Evolutionary conservation across 2,329 filamentous ascomycete genomes (phyloP).

Genomic region (Cryphonectria naterciae): DNA sequence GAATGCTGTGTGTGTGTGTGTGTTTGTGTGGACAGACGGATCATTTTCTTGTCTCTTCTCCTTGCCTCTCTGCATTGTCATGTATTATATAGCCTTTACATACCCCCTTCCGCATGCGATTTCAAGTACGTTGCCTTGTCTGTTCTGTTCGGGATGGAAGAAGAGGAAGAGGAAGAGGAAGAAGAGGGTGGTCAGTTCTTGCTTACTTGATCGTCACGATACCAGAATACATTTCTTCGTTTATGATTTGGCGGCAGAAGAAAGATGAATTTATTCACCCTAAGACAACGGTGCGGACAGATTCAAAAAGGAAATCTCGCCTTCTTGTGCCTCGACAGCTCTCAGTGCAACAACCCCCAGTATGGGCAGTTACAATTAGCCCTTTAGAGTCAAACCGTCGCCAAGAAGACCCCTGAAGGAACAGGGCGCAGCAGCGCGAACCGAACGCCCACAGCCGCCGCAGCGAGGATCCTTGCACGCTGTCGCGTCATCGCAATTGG

Average conservation of each 20-base stretch:
- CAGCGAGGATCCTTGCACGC: constrained; percentile 12
- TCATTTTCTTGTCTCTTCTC: neutral
- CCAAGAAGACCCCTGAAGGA: constrained; percentile 8
- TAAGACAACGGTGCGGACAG: neutral
- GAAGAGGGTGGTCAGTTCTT: neutral
- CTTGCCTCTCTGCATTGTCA: neutral
- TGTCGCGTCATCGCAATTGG: constrained; percentile 20
- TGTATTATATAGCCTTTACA: neutral
- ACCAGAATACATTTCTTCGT: neutral
- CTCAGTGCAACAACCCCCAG: too few relatives aligned
- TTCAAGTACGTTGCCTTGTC: neutral
- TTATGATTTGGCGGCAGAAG: neutral
- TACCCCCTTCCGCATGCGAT: neutral
- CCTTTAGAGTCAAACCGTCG: neutral
- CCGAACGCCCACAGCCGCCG: neutral
- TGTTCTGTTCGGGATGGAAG: neutral
- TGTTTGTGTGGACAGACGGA: neutral
- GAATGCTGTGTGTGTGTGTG: neutral
- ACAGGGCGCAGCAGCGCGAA: neutral
- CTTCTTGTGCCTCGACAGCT: neutral
- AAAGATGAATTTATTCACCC: neutral
- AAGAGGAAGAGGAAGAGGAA: neutral
- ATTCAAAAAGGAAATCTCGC: neutral
- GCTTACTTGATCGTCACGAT: neutral
- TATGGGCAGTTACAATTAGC: too few relatives aligned